Evolutionary conservation across 2,329 filamentous ascomycete genomes (phyloP).

Genomic region (Chrysoporthe austroafricana): DNA sequence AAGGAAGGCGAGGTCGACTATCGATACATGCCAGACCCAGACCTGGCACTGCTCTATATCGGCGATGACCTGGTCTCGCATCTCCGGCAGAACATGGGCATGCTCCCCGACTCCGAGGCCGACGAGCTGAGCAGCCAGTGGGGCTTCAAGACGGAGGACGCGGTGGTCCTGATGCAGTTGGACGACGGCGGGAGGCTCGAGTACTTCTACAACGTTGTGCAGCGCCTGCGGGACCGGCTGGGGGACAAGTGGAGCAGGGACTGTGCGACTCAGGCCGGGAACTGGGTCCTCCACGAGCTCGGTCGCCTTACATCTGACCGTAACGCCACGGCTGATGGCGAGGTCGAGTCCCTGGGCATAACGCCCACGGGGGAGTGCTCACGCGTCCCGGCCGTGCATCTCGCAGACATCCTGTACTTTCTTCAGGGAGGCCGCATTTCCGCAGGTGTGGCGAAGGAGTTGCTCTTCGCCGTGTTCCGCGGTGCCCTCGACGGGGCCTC

Average conservation of each 20-base stretch:
- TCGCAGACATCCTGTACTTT: conserved; percentile 56
- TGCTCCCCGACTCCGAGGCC: conserved; percentile 72
- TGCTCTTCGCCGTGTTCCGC: conserved; percentile 57
- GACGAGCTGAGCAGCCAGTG: conserved; percentile 65
- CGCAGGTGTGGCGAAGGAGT: conserved; percentile 60
- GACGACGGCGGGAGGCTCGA: conserved; percentile 80
- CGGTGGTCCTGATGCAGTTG: conserved; percentile 74
- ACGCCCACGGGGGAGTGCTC: conserved; percentile 51
- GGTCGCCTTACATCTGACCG: conserved; percentile 66
- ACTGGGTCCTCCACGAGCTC: conserved; percentile 77
- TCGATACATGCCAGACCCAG: conserved; percentile 96
- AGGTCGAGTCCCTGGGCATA: conserved; percentile 33
- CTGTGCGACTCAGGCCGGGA: conserved; percentile 55
- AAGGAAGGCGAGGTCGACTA: conserved; percentile 99
- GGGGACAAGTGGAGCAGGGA: conserved; percentile 30
- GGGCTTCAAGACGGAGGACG: conserved; percentile 78
- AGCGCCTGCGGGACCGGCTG: conserved; percentile 44
- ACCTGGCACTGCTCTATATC: conserved; percentile 80
- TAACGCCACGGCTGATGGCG: conserved; percentile 31
- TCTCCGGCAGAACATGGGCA: conserved; percentile 66
- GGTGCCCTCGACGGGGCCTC: conserved; percentile 41
- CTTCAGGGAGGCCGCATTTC: conserved; percentile 56
- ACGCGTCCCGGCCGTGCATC: conserved; percentile 49
- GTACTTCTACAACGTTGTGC: conserved; percentile 75
- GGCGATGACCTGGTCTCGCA: conserved; percentile 69